Evolutionary conservation across 163 green algal species (phyloP), one percentile per base, ranked within the genome.

Genomic region (Scenedesmus sp.): DNA sequence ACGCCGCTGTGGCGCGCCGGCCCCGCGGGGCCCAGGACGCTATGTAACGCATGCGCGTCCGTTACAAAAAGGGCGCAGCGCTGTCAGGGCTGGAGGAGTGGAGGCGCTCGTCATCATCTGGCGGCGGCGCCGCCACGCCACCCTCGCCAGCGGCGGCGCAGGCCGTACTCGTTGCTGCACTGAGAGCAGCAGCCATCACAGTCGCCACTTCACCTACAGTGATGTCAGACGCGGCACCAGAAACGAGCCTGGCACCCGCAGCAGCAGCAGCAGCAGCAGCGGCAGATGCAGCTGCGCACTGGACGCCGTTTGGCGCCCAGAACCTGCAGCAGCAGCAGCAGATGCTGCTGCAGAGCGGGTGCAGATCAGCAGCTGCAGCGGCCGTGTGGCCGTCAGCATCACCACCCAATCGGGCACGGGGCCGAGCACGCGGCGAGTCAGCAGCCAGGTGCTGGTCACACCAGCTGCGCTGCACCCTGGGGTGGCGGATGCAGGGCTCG

Each of bases 11-110:
- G 97, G 97, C 94, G 97, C 12, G 94, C 89, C 44, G 97, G 97
- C n/a, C 97, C 97, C 16, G 90, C 96, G n/a, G 97, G 97, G 7
- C 96, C 95, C 0, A 96, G 96, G 87, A 98, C 97, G 40, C 92
- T 99, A 22, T 99, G 97, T 95, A 99, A 99, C 91, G 96, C 97
- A 30, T 99, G 97, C 91, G 97, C 40, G 96, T 99, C 84, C 92
- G 96, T 26, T 98, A 94, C 93, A 97, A 97, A 81, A 97, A 96
- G 94, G 94, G 95, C 59, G 90, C 94, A 43, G 90, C 94, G 9
- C 87, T 97, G 37, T 20, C 42, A 49, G 33, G 33, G 5, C 30
- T 24, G 12, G 80, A 86, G 22, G 80, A 76, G 65, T 76, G 40
- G 76, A 46, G 33, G 13, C 22, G 76, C 22, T 56, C 35, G 35